phyloP scores from a whole-genome alignment of 768 basidiomycete species.

The Tremella yokohamensis region DNA sequence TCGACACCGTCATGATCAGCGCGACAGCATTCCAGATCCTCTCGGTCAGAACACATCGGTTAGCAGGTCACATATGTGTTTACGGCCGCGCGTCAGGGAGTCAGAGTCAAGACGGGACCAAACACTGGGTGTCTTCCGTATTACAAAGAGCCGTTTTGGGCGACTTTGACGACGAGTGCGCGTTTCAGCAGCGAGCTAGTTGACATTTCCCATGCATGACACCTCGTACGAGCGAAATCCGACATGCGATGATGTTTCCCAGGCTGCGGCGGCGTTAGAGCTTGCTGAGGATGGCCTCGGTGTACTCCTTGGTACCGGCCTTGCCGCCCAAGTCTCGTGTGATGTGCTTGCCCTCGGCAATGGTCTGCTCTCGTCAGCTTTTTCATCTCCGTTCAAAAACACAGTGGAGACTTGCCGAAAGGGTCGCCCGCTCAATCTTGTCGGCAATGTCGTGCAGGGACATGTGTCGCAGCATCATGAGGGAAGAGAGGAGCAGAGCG shows the following conservation, averaged over 20 bases:
- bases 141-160: too few relatives aligned
- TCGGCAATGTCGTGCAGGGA: slow-evolving; percentile 73
- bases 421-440: slow-evolving; percentile 86
- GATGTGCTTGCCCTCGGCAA: slow-evolving; percentile 91
- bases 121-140: too few relatives aligned
- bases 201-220: slow-evolving; percentile 1
- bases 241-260: too few relatives aligned
- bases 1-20: too few relatives aligned
- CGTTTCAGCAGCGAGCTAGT: slow-evolving; percentile 1
- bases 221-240: too few relatives aligned
- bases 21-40: too few relatives aligned
- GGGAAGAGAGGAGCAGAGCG: slow-evolving; percentile 85
- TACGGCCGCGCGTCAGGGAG: too few relatives aligned
- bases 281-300: slow-evolving; percentile 76
- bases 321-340: slow-evolving; percentile 96
- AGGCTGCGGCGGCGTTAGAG: slow-evolving; percentile 50
- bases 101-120: too few relatives aligned
- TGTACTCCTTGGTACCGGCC: slow-evolving; percentile 83
- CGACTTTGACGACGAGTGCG: too few relatives aligned
- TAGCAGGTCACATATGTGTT: too few relatives aligned
- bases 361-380: slow-evolving; percentile 63
- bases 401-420: slow-evolving; percentile 11
- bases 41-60: too few relatives aligned
- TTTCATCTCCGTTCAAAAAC: not conserved
- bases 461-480: slow-evolving; percentile 99